These are phyloP conservation scores for Rhododendron molle DNA, from an alignment of 148 eudicot genomes.

Conservation along the genomic window DNA sequence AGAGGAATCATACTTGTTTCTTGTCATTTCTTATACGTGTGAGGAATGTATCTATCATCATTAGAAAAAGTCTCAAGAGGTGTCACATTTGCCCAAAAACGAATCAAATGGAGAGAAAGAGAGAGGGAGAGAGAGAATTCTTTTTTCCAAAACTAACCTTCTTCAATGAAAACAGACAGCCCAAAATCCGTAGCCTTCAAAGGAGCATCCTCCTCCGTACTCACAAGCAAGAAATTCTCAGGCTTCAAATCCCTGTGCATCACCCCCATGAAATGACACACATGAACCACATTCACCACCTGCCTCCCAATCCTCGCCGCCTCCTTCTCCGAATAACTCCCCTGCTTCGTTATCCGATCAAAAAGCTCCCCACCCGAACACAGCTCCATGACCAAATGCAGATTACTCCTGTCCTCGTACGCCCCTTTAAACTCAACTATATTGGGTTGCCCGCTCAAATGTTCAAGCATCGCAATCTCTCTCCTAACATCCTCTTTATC, in stretches of 20 bases:
- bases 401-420: slow-evolving; percentile 47
- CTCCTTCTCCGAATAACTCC: slow-evolving; percentile 67
- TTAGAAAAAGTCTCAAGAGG: no score
- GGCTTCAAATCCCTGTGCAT: slow-evolving; percentile 94
- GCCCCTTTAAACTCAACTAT: slow-evolving; percentile 85
- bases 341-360: slow-evolving; percentile 60
- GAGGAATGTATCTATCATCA: no score
- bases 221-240: slow-evolving; percentile 79
- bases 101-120: not conserved
- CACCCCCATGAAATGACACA: slow-evolving; percentile 96
- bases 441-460: slow-evolving; percentile 80
- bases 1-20: no score
- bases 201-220: slow-evolving; percentile 38
- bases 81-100: no score
- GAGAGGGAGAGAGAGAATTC: not conserved
- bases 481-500: slow-evolving; percentile 64
- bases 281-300: slow-evolving; percentile 88
- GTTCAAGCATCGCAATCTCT: slow-evolving; percentile 61
- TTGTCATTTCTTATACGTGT: no score
- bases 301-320: slow-evolving; percentile 79
- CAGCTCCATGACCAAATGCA: slow-evolving; percentile 83
- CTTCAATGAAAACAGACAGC: slow-evolving; percentile 81
- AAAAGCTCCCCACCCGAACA: slow-evolving; percentile 85
- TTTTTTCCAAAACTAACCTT: slow-evolving; percentile 34
- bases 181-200: slow-evolving; percentile 91